Evolutionary conservation across 768 basidiomycete species (phyloP), one percentile per base, ranked within the genome.

Genomic region (Auriscalpium orientale): DNA sequence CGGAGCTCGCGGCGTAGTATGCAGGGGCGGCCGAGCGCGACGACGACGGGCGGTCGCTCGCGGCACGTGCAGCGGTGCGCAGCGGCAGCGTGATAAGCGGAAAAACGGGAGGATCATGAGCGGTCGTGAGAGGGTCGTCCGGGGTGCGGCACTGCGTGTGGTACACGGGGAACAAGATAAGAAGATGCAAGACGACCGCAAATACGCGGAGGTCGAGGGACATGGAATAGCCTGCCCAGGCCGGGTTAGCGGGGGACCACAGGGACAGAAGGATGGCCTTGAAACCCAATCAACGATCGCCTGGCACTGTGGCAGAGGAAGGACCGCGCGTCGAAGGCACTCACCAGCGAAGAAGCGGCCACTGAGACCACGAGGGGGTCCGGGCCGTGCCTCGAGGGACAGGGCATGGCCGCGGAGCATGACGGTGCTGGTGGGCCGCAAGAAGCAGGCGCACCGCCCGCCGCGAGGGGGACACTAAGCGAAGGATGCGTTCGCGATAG

Each of bases 31-130:
- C 52, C 13, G 59, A 55, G 50, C 59, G 57, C n/a, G 60, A 61
- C 21, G 60, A 56, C n/a, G 58, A 60, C 18, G 58, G 55, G 16
- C 60, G 43, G 52, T 61, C 53, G 58, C 58, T 54, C 43, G 49
- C 20, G 20, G 43, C 54, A 48, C 50, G 48, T 57, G 59, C 28
- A 52, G 54, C 51, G 4, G 18, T 22, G 35, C 35, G 3, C 16
- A 37, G 9, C 33, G 44, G 33, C 43, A 3, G 43, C 11, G 43
- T 20, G 43, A 20, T 44, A 44, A 44, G 43, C 5, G 16, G 43
- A 20, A 15, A 16, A 20, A 20, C 20, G 43, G 43, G 16, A 16
- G 43, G 5, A 44, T 20, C 16, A 15, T 15, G 43, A 44, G 43
- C 16, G 43, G 15, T 6, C 16, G 43, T 15, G 16, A 44, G 9